Base-by-base conservation (phyloP, 352 stramenopile species). In the Phytophthora nicotianae region DNA sequence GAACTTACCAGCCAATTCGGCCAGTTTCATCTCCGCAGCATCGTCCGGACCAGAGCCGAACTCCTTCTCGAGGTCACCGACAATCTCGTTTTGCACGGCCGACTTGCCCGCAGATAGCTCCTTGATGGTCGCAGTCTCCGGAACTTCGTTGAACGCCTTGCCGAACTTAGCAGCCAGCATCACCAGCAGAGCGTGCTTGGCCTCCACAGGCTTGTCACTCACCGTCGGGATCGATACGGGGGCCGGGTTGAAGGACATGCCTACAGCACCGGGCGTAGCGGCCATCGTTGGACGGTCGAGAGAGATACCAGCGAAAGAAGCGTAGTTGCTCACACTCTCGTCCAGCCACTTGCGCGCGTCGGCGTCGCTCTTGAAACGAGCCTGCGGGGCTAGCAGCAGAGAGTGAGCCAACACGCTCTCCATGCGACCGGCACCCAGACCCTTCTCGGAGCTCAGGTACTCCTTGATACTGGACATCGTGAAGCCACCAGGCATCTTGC, bases 81-180 rank as follows among this genome's bases (percentile, higher is more conserved):
- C 77, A 20, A 97, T 83, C 69, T 97, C 89, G 58, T 96, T 97
- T 55, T 96, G 87, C n/a, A 95, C 70, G 23, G 88, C 85, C 7
- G 82, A 94, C 68, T 96, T 95, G 40, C 86, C 88, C 14, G 80
- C 86, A 42, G 80, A 68, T 2, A 96, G 65, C 46, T 89, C 82
- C 72, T 96, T 93, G 62, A 97, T 90, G 9, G 77, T 92, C 16
- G 74, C 58, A 14, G 72, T 77, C 9, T 88, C 80, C 4, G 68
- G 64, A 33, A 96, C 67, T 40, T 96, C 82, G 21, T 58, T 75
- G 43, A 93, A 82, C 6, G 59, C 32, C 81, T 93, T 93, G 54
- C 77, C 74, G 43, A 94, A 79, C 71, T 96, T 96, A 17, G 71
- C 69, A 14, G 86, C 73, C 14, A 96, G 65, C 52, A 96, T 74